A percentile compares a stretch with the other conserved stretches of the same genome.
Evolutionary conservation across 176 grass and related monocot species (phyloP).

Genomic region (Musa beccarii): DNA sequence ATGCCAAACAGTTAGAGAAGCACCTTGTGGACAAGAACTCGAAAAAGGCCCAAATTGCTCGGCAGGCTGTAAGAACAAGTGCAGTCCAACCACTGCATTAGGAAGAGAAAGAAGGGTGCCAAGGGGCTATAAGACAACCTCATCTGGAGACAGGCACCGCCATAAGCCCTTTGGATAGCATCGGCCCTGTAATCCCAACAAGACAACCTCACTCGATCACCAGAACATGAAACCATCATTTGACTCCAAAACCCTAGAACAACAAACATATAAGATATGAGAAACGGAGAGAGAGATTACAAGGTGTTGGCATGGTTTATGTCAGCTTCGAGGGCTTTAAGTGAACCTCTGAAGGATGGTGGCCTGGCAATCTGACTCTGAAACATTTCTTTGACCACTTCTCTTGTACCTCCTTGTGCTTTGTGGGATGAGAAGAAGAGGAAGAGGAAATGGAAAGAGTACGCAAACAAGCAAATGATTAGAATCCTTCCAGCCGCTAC

Average conservation of each 20-base stretch:
- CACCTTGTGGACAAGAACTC: slow-evolving; percentile 51
- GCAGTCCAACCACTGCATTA: slow-evolving; percentile 54
- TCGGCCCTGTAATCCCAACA: slow-evolving; percentile 29
- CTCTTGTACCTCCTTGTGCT: too few relatives aligned
- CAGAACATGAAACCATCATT: background rate
- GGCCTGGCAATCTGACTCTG: background rate
- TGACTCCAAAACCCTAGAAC: background rate
- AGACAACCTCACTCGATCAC: background rate
- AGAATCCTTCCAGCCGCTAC: too few relatives aligned
- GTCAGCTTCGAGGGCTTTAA: slow-evolving; percentile 49
- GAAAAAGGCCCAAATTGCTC: slow-evolving; percentile 43
- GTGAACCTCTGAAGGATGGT: slow-evolving; percentile 35
- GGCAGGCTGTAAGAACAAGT: slow-evolving; percentile 28
- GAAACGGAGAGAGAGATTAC: slow-evolving; percentile 18
- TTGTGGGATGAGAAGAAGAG: too few relatives aligned
- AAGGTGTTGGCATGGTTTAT: slow-evolving; percentile 55
- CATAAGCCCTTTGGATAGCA: slow-evolving; percentile 39
- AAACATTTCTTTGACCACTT: background rate
- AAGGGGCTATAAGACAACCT: slow-evolving; percentile 51
- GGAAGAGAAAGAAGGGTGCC: slow-evolving; percentile 31
- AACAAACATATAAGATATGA: background rate
- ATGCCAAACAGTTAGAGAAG: background rate
- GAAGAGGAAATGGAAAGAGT: too few relatives aligned
- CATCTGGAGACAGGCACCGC: slow-evolving; percentile 53
- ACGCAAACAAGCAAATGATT: too few relatives aligned